Conservation (phyloP, 1,284 basidiomycete genomes). For the Malassezia restricta region DNA sequence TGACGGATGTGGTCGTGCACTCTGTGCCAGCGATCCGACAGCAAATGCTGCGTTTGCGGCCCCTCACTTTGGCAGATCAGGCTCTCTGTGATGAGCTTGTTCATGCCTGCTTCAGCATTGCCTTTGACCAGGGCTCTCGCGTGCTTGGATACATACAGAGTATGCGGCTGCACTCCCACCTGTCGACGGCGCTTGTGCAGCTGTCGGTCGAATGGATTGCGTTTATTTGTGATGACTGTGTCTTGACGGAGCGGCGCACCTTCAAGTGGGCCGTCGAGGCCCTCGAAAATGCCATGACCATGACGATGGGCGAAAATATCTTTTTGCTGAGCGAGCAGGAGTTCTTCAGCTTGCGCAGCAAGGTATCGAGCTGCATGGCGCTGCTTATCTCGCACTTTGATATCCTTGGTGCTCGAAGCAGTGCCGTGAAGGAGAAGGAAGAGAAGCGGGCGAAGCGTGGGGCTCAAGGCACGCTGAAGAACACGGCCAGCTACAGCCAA, state of each 20-base stretch:
- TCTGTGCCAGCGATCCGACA: slow-evolving; percentile 32
- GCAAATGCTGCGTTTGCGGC: slow-evolving; percentile 20
- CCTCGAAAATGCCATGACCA: slow-evolving; percentile 79
- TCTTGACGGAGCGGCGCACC: slow-evolving; percentile 86
- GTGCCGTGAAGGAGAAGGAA: slow-evolving; percentile 38
- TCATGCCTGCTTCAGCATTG: slow-evolving; percentile 91
- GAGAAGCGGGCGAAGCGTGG: slow-evolving; percentile 35
- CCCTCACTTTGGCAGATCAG: slow-evolving; percentile 11
- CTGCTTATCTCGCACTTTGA: slow-evolving; percentile 94
- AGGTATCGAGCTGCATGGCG: slow-evolving; percentile 92
- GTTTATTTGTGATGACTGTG: slow-evolving; percentile 96
- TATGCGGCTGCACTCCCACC: slow-evolving; percentile 27
- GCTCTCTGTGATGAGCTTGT: slow-evolving; percentile 57
- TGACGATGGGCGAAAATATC: slow-evolving; percentile 74
- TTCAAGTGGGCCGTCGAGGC: slow-evolving; percentile 98
- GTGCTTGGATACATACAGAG: slow-evolving; percentile 42
- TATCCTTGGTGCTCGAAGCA: slow-evolving; percentile 52
- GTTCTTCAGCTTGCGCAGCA: slow-evolving; percentile 65
- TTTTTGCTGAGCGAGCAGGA: slow-evolving; percentile 75
- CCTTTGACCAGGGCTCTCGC: slow-evolving; percentile 58
- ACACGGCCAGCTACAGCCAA: slow-evolving; percentile 37
- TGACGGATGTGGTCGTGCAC: slow-evolving; percentile 89
- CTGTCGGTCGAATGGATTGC: slow-evolving; percentile 63
- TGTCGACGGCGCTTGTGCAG: slow-evolving; percentile 34
- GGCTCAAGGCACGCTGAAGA: slow-evolving; percentile 23